Evolutionary conservation across 805 yeast genomes (phyloP), one percentile per base, ranked within the genome.

Genomic region (Candida golubevii): DNA sequence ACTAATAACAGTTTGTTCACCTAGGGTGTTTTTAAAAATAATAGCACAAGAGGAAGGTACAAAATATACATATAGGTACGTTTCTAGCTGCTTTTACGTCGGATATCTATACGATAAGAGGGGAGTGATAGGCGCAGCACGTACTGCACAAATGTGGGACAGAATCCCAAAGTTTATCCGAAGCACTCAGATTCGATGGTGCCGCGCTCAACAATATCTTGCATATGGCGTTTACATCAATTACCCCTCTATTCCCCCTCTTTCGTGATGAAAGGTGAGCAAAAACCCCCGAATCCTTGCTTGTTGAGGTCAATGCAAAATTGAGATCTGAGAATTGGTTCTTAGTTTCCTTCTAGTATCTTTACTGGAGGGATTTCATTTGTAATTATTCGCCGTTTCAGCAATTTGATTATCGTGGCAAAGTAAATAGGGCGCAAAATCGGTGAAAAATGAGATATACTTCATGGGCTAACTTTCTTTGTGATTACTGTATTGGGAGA

Each of bases 41-140:
- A 11, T 3, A 29, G 6, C 11, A 29, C n/a, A 10, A 29, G n/a
- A 29, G 6, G 11, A 10, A 29, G 32, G 32, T 11, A 29, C 11
- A 12, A 12, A 12, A 12, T 12, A 29, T 11, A 29, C n/a, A 12
- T 3, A 29, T 29, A 29, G n/a, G 11, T 3, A 11, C 11, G 11
- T 6, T 10, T 10, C 6, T 12, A 12, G 32, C 32, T 10, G 32
- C 32, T 29, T 23, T 39, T 9, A 15, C 28, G 33, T 35, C 39
- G 46, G 42, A 38, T 33, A 36, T 36, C 42, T 48, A 42, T 44
- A 48, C 51, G 51, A 48, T 32, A 43, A 43, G 51, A 48, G 51
- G 51, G 51, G 51, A 44, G 45, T 30, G 38, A 38, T 34, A 41
- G 45, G 48, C 45, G 42, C 46, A 39, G 48, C 27, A 37, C 31